phyloP scores from a whole-genome alignment of 441 rosid species.

The Metrosideros polymorpha region DNA sequence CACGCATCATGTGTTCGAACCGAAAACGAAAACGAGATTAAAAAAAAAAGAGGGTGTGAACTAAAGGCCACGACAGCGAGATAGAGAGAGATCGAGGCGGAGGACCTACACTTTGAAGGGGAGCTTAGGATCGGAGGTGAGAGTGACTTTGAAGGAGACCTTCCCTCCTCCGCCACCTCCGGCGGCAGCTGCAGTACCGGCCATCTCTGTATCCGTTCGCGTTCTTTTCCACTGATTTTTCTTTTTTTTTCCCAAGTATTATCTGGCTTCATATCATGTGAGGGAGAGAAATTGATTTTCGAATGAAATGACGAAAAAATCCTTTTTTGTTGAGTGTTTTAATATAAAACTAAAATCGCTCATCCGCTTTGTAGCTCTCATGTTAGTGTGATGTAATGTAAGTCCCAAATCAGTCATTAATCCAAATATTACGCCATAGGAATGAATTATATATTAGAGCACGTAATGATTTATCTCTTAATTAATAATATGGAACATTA shows the following conservation, averaged over 20 bases:
- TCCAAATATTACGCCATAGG: too few species aligned
- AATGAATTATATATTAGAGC: too few species aligned
- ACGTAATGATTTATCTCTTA: background rate
- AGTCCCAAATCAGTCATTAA: too few species aligned
- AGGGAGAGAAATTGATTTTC: background rate
- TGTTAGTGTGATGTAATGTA: too few species aligned
- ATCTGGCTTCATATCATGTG: background rate
- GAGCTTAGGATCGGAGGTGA: constrained; percentile 94
- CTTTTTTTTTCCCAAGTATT: background rate
- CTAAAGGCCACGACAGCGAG: background rate
- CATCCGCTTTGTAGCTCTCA: too few species aligned
- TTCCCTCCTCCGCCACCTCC: constrained; percentile 53
- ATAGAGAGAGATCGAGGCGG: background rate
- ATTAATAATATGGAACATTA: too few species aligned
- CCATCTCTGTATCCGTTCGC: background rate
- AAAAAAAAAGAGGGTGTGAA: background rate
- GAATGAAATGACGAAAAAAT: background rate
- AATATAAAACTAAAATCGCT: background rate
- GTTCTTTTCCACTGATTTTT: background rate
- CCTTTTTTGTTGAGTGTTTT: background rate
- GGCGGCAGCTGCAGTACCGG: constrained; percentile 1
- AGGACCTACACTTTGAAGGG: constrained; percentile 83
- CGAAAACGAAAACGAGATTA: background rate
- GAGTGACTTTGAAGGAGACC: constrained; percentile 90
- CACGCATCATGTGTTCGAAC: background rate